A percentile compares a stretch with the other conserved stretches of the same genome.
phyloP scores from a whole-genome alignment of 352 stramenopile genomes.

The Globisporangium alternatum region DNA sequence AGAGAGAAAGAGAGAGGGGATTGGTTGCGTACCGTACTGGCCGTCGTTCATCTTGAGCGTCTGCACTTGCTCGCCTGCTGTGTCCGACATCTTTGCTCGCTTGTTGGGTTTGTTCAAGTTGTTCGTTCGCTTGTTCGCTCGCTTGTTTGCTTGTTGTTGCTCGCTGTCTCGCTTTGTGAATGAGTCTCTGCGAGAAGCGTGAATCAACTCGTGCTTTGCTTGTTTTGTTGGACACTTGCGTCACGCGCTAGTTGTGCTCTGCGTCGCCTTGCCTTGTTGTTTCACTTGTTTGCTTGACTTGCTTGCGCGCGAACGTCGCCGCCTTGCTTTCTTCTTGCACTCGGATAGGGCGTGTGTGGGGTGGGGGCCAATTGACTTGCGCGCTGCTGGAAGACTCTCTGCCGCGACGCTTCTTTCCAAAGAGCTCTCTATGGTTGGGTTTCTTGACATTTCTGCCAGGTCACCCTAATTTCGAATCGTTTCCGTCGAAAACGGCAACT shows the following conservation, averaged over 20 bases:
- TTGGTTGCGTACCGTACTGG: constrained; percentile 27
- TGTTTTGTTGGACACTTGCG: not conserved
- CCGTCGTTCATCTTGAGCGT: constrained; percentile 56
- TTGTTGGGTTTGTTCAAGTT: not conserved
- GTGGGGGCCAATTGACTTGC: not conserved
- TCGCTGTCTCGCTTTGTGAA: constrained; percentile 1
- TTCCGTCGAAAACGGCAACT: too few species aligned
- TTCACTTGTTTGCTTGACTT: not conserved
- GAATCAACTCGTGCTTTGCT: not conserved
- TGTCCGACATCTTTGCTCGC: constrained; percentile 13
- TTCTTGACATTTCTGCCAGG: not conserved
- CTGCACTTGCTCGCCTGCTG: constrained; percentile 26
- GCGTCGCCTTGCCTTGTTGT: not conserved
- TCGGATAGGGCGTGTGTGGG: not conserved
- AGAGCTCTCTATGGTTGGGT: not conserved
- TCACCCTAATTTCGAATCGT: too few species aligned
- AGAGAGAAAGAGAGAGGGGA: not conserved
- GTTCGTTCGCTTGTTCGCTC: not conserved
- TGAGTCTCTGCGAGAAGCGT: not conserved
- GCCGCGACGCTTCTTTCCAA: not conserved
- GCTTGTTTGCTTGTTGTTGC: not conserved
- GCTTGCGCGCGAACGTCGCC: not conserved
- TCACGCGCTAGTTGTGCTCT: not conserved
- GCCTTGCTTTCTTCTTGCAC: not conserved
- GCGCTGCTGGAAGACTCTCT: not conserved